These are phyloP conservation scores for Physcia stellaris DNA, from an alignment of 495 filamentous ascomycete genomes.

Conservation along the genomic window DNA sequence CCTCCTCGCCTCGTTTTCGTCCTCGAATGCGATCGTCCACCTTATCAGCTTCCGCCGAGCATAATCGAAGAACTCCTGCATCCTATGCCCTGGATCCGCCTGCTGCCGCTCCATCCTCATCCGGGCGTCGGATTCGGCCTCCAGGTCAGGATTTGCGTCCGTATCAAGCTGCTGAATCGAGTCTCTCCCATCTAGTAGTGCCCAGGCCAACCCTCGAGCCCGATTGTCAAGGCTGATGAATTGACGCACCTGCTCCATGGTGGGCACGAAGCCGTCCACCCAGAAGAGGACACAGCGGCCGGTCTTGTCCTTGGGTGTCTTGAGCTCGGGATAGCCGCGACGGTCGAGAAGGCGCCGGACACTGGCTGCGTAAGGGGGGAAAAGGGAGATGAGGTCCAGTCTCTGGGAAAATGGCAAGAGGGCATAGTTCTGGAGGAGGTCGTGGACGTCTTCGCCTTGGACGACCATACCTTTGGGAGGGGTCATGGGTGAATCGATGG, in stretches of 20 bases:
- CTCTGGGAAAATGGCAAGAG: slow-evolving; percentile 31
- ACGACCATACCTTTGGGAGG: slow-evolving; percentile 37
- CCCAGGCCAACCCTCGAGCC: slow-evolving; percentile 21
- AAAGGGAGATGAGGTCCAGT: slow-evolving; percentile 13
- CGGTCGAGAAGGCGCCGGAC: slow-evolving; percentile 15
- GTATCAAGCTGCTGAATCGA: slow-evolving; percentile 11
- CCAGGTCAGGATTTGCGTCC: background rate
- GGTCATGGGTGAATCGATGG: slow-evolving; percentile 82
- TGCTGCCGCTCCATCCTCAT: no score
- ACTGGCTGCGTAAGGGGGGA: slow-evolving; percentile 7
- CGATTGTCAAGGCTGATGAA: slow-evolving; percentile 30
- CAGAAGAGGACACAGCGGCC: slow-evolving; percentile 26
- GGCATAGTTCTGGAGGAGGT: slow-evolving; percentile 32
- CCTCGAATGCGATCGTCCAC: slow-evolving; percentile 36
- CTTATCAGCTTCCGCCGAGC: slow-evolving; percentile 13
- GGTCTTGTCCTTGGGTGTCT: slow-evolving; percentile 3
- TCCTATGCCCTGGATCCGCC: background rate
- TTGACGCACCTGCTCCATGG: slow-evolving; percentile 17
- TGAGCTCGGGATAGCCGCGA: slow-evolving; percentile 15
- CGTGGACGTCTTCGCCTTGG: slow-evolving; percentile 32
- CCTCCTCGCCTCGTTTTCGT: slow-evolving; percentile 34
- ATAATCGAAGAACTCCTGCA: no score
- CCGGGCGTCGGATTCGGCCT: background rate
- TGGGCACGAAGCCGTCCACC: slow-evolving; percentile 24
- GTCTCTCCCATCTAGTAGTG: background rate